Evolutionary conservation across 768 basidiomycete genomes (phyloP).

Genomic region (Mycena galopus): DNA sequence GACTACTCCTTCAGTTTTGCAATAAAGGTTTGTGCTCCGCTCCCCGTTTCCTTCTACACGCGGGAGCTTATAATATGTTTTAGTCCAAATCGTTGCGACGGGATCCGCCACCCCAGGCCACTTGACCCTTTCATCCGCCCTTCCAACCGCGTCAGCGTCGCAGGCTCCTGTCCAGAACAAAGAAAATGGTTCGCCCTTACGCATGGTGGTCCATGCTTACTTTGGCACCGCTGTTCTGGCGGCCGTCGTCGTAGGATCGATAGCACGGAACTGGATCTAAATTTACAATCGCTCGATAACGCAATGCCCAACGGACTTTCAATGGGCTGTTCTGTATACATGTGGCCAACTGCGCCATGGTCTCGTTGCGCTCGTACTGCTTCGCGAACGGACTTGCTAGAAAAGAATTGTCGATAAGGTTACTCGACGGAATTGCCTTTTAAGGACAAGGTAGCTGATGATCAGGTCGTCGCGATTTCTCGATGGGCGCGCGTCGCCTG

Average conservation of each 20-base stretch:
- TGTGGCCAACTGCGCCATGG: neutral
- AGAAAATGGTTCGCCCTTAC: neutral
- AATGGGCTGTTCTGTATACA: neutral
- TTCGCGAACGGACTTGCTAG: no score
- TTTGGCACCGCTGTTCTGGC: constrained; percentile 1
- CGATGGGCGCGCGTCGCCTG: constrained; percentile 18
- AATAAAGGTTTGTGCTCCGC: constrained; percentile 33
- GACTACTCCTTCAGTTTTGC: constrained; percentile 32
- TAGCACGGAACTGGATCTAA: constrained; percentile 23
- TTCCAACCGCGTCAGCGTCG: constrained; percentile 6
- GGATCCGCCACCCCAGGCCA: constrained; percentile 27
- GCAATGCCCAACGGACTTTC: no score
- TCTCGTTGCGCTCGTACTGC: neutral
- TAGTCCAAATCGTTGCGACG: constrained; percentile 27
- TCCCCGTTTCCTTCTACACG: neutral
- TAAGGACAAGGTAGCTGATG: neutral
- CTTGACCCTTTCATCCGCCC: constrained; percentile 14
- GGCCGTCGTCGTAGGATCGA: constrained; percentile 1
- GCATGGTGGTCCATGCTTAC: neutral
- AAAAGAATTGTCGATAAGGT: no score
- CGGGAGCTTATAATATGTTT: neutral
- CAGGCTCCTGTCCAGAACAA: constrained; percentile 17
- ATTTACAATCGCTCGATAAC: neutral
- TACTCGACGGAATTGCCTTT: neutral
- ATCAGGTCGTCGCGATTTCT: constrained; percentile 4